Evolutionary conservation across 352 stramenopile genomes (phyloP), one percentile per base, ranked within the genome.

Genomic region (Pythium grandisporangium): DNA sequence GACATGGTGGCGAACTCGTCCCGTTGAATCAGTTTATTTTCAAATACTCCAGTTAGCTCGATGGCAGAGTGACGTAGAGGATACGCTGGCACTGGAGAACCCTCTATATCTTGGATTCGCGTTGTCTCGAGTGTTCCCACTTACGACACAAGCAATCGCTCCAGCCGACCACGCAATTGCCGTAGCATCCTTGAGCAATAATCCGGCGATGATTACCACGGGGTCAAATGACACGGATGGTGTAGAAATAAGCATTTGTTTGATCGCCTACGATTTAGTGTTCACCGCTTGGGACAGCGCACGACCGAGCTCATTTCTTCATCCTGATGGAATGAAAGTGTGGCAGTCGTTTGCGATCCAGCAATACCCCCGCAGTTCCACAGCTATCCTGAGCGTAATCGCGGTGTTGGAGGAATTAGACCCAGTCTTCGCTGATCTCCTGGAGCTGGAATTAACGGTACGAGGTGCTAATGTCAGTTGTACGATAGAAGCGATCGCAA

Each of bases 41-140:
- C 67, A 76, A 20, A 48, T 48, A 2, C 44, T 62, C n/a, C 57
- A 83, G 51, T 29, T 75, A 2, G 35, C 56, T 1, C 21, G 29
- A 29, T 85, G 72, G 69, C 63, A 40, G 25, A 33, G 48, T 12
- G 26, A 50, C 4, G 40, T n/a, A n/a, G n/a, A 22, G n/a, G 20
- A 49, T 0, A 2, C 36, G 4, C 26, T 51, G 16, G 41, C 55
- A 6, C 50, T 46, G 1, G 29, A 37, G 20, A 62, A 85, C 11
- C 62, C 64, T 0, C 40, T 70, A 1, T 48, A 56, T 7, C 75
- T 82, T 20, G 72, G 65, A 16, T 86, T 55, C 32, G 61, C 53
- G 8, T 44, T 86, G 13, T 45, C 51, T 0, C 55, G 51, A 13
- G 66, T 86, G 1, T 64, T 86, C 14, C 47, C 57, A 17, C 51